Conservation (phyloP, 371 early-diverging fungal species). For the Polyrhizophydium stewartii region DNA sequence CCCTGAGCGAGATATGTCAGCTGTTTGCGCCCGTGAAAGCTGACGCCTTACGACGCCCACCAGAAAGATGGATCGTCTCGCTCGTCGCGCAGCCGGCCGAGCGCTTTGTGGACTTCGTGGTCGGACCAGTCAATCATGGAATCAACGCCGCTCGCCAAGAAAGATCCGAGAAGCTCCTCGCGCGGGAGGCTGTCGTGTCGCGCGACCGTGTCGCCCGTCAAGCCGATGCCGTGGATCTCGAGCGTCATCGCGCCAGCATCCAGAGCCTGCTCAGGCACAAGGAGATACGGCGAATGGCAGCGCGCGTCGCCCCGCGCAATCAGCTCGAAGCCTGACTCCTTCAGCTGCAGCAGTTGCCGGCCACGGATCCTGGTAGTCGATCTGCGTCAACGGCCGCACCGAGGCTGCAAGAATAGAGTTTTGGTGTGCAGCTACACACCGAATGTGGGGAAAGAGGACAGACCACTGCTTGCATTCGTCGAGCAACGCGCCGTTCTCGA, state of each 20-base stretch:
- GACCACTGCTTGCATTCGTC: slow-evolving; percentile 38
- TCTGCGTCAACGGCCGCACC: neutral
- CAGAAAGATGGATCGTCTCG: neutral
- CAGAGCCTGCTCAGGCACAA: slow-evolving; percentile 10
- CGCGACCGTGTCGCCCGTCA: neutral
- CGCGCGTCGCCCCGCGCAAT: slow-evolving; percentile 13
- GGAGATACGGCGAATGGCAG: slow-evolving; percentile 22
- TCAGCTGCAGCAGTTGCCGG: slow-evolving; percentile 3
- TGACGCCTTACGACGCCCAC: too few relatives aligned
- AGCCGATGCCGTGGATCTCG: neutral
- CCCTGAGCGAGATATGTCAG: neutral
- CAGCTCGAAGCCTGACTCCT: slow-evolving; percentile 21
- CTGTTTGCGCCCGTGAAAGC: neutral
- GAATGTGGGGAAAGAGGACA: slow-evolving; percentile 28
- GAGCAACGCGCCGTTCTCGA: slow-evolving; percentile 7
- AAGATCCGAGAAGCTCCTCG: neutral
- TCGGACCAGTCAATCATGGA: neutral
- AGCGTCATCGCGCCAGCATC: neutral
- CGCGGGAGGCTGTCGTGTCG: neutral
- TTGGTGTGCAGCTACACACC: slow-evolving; percentile 12
- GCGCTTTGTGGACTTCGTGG: neutral
- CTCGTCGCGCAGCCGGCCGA: neutral
- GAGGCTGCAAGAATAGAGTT: too few relatives aligned
- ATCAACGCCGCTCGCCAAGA: neutral
- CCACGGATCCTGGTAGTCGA: slow-evolving; percentile 18